Base-by-base conservation (phyloP, 2,329 filamentous ascomycete species). In the Sclerotinia spermophila region DNA sequence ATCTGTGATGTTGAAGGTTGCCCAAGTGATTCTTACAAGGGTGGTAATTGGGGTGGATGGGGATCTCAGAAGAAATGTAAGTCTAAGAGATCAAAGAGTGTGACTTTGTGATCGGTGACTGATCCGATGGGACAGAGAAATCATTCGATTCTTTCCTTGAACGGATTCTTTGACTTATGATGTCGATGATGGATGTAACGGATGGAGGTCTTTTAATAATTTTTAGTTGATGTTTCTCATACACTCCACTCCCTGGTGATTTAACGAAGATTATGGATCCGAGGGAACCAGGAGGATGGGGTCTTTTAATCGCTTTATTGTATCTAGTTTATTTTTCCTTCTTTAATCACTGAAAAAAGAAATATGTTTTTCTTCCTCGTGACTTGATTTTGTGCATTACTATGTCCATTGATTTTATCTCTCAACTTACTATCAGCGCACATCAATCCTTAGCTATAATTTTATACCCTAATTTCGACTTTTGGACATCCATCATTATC, bases 1-100 rank as follows among this genome's bases (percentile, higher is more conserved):
- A 69, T 69, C 13, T 69, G 68, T 15, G 60, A 35, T 55, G 1
- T 69, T 24, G 48, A 30, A 27, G 68, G 48, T 27, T 69, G 68
- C 19, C 60, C 68, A 2, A 40, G 1, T 0, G 68, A 19, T 2
- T 65, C 48, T 17, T 69, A 66, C 10, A 13, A 7, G 4, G 68
- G 68, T 1, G 68, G 68, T 35, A 66, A 69, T 11, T n/a, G 44
- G 21, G 68, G 68, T 0, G 68, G 68, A 5, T 69, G 56, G 35
- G 68, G 68, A 19, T 35, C n/a, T 6, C n/a, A 53, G 38, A 21
- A 42, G 35, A 64, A 48, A 64, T 64, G 60, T 64, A 48, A 64
- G 60, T 48, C 30, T 1, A 64, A 48, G 42, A 48, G 60, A 35
- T 45, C 27, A 0, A 24, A 48, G 21, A n/a, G 1, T 21, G 19